Evolutionary conservation across 257 asterid genomes (phyloP).

Genomic region (Avicennia marina): DNA sequence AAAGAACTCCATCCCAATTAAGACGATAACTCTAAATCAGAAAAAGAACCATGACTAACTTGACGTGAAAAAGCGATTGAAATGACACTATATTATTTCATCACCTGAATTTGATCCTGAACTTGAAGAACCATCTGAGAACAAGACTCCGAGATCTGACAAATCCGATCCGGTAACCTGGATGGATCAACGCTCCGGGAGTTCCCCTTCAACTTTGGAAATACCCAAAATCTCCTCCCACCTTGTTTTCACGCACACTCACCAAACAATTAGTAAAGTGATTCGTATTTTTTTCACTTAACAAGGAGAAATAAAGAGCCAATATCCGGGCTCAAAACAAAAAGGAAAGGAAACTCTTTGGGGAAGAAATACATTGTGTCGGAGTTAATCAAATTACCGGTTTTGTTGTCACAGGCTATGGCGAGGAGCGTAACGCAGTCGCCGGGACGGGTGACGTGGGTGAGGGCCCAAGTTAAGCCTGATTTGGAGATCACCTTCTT

Average conservation of each 20-base stretch:
- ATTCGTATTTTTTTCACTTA: background rate
- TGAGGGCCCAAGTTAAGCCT: constrained; percentile 77
- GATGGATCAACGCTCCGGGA: constrained; percentile 31
- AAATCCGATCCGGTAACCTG: constrained; percentile 48
- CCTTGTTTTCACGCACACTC: constrained; percentile 22
- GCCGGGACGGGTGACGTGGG: constrained; percentile 69
- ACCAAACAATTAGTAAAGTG: background rate
- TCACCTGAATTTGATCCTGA: constrained; percentile 54
- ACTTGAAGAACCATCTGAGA: constrained; percentile 87
- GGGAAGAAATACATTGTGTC: background rate
- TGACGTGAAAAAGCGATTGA: background rate
- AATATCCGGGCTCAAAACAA: background rate
- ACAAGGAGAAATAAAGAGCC: background rate
- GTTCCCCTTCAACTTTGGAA: constrained; percentile 51
- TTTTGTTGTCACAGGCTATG: constrained; percentile 33
- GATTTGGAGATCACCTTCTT: constrained; percentile 60
- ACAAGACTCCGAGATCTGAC: constrained; percentile 69
- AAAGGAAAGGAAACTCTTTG: background rate
- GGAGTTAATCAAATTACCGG: constrained; percentile 20
- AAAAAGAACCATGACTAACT: background rate
- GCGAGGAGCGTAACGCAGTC: constrained; percentile 76
- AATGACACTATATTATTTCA: background rate
- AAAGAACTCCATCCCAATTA: background rate
- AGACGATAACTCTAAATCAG: background rate
- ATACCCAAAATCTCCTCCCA: constrained; percentile 61